A percentile compares a stretch with the other conserved stretches of the same genome.
Conservation (phyloP, 2,329 filamentous ascomycete species). For the Curvularia sp. region DNA sequence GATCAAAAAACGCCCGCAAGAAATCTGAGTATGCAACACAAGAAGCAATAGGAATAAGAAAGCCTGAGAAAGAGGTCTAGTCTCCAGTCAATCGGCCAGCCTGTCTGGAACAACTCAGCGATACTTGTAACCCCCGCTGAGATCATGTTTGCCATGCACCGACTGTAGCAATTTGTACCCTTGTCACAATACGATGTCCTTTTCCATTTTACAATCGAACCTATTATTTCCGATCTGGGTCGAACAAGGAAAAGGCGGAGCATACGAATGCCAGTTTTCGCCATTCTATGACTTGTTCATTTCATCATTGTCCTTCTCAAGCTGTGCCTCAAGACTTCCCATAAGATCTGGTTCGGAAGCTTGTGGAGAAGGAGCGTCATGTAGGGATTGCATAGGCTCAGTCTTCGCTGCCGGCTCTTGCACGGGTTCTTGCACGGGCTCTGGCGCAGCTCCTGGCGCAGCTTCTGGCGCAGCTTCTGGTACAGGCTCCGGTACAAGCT, state of each 20-base stretch:
- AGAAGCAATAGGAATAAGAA: background rate
- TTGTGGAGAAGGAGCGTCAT: slow-evolving; percentile 23
- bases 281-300: slow-evolving; percentile 23
- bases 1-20: background rate
- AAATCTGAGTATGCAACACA: background rate
- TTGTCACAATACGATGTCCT: background rate
- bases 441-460: background rate
- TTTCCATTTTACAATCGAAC: background rate
- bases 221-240: no score
- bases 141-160: background rate
- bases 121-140: background rate
- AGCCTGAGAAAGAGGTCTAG: background rate
- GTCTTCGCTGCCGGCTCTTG: slow-evolving; percentile 2
- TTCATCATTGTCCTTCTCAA: slow-evolving; percentile 45
- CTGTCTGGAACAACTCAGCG: background rate
- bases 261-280: background rate
- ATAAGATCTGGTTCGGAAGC: slow-evolving; percentile 55
- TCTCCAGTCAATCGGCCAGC: background rate
- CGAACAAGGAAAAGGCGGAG: background rate
- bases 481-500: slow-evolving; percentile 1
- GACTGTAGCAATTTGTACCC: background rate
- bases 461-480: slow-evolving; percentile 4
- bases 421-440: slow-evolving; percentile 5
- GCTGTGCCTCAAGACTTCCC: slow-evolving; percentile 57
- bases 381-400: slow-evolving; percentile 11